Evolutionary conservation across 1,284 basidiomycete genomes (phyloP).

Genomic region (Leccinum subrobustum): DNA sequence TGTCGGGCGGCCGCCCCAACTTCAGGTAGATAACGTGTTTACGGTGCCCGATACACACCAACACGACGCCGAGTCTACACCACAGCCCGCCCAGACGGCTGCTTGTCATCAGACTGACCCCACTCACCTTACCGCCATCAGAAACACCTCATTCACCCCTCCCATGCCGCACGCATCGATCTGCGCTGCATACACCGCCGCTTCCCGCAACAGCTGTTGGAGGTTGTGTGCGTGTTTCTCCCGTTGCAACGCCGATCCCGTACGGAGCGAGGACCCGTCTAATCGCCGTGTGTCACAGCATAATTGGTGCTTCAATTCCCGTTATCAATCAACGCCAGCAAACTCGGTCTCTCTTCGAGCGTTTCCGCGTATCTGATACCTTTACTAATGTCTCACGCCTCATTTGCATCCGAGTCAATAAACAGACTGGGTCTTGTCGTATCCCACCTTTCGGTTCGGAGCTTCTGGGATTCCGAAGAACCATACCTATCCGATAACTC

Average conservation of each 20-base stretch:
- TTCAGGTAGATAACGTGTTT: constrained; percentile 89
- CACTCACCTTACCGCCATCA: constrained; percentile 86
- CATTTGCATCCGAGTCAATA: constrained; percentile 84
- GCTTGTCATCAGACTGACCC: background rate
- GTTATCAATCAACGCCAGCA: constrained; percentile 5
- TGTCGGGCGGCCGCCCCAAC: constrained; percentile 33
- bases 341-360: constrained; percentile 76
- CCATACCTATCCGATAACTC: constrained; percentile 37
- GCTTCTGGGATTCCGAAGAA: constrained; percentile 59
- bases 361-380: constrained; percentile 84
- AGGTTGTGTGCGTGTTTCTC: constrained; percentile 95
- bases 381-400: constrained; percentile 90
- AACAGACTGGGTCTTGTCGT: constrained; percentile 90
- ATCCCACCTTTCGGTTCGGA: constrained; percentile 73
- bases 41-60: constrained; percentile 91
- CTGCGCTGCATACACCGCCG: constrained; percentile 85
- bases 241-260: constrained; percentile 91
- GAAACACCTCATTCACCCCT: constrained; percentile 55
- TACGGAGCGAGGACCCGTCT: constrained; percentile 75
- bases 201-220: constrained; percentile 90
- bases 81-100: background rate
- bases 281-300: constrained; percentile 82
- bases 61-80: constrained; percentile 74
- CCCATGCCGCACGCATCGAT: constrained; percentile 92
- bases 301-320: constrained; percentile 89